Evolutionary conservation across 306 rosid genomes (phyloP), one percentile per base, ranked within the genome.

Genomic region (Ormosia emarginata): DNA sequence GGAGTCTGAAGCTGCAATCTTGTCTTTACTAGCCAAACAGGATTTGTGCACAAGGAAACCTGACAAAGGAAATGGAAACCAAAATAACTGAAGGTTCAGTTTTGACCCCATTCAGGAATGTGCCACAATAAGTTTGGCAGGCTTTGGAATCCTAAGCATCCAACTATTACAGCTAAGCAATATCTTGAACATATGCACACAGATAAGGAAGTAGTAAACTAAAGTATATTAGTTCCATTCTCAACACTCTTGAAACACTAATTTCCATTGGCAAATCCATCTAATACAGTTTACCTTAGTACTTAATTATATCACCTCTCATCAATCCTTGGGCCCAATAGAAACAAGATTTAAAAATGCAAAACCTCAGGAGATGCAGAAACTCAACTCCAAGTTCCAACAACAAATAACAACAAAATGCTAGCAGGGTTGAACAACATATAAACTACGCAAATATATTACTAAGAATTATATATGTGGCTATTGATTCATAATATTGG

Each of bases 1-100:
- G 97, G 98, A 85, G 86, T 92, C 88, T 95, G 99, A 87, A 95
- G 99, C 90, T 95, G 98, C 90, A 95, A 77, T 90, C 99, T 90
- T 83, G 98, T 95, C 84, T 95, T 95, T 64, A 95, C 98, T 15
- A 95, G 91, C 98, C 99, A 93, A 69, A 93, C 80, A 64, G 98
- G 99, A 85, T 93, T 91, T 44, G 99, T 95, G 85, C 92, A 95
- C 65, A 95, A 88, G 83, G 87, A 89, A 75, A 93, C 98, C 98
- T 95, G 88, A 74, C 61, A 78, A 85, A 39, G 81, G 76, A 37
- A 80, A 83, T 77, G 62, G 34, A 73, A 76, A 86, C 75, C 44
- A 77, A 61, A 81, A 74, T 55, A 71, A 79, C 14, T 5, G 30
- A 76, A 84, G 74, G 59, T 56, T 78, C 34, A 73, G 36, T 78